phyloP scores from a whole-genome alignment of 805 yeast species.

The Isabelozyma pseudorhagii region DNA sequence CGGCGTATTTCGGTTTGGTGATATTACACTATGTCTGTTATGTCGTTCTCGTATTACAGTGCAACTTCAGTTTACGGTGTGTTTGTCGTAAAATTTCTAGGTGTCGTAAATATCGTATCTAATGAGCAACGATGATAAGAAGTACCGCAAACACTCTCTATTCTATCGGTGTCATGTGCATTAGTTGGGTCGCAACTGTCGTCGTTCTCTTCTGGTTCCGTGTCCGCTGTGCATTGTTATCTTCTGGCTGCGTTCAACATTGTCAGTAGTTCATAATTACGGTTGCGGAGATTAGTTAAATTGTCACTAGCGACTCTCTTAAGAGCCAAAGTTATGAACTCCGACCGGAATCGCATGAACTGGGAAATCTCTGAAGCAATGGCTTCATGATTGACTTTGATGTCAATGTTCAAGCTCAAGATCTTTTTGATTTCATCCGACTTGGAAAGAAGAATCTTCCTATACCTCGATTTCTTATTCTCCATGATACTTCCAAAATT shows the following conservation, averaged over 20 bases:
- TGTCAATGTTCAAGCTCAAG: conserved; percentile 40
- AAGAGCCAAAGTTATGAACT: conserved; percentile 36
- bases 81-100: too few species aligned
- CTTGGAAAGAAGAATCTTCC: conserved; percentile 37
- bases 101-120: too few species aligned
- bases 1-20: too few species aligned
- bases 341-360: conserved; percentile 50
- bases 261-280: conserved; percentile 2
- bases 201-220: too few species aligned
- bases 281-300: conserved; percentile 1
- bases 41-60: too few species aligned
- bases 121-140: too few species aligned
- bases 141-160: too few species aligned
- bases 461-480: conserved; percentile 47
- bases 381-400: conserved; percentile 55
- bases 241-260: neutral
- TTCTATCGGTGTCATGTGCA: too few species aligned
- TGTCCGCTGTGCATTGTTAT: neutral
- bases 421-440: conserved; percentile 42
- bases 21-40: too few species aligned
- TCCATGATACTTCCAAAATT: conserved; percentile 45
- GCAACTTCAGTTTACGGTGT: too few species aligned
- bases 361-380: conserved; percentile 63
- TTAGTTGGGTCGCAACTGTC: too few species aligned
- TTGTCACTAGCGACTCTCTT: conserved; percentile 19